Evolutionary conservation across 2,329 filamentous ascomycete species (phyloP), one percentile per base, ranked within the genome.

Genomic region (Colletotrichum echinochloae): DNA sequence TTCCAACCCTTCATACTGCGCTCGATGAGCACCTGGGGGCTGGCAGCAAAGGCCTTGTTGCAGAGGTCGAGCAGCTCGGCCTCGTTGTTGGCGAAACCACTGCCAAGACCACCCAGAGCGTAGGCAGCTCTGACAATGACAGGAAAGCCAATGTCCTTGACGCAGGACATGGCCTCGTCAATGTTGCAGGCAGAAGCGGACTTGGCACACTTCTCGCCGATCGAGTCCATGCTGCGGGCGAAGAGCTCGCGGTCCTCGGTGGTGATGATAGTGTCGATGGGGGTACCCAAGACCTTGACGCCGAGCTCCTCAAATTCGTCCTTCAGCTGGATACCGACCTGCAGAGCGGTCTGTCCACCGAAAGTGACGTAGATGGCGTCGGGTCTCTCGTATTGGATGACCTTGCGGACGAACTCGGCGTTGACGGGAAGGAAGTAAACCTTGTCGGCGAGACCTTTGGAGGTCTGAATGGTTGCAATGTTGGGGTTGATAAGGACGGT

Each of bases 1-100:
- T 99, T 99, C 96, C 96, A 99, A 70, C 96, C 96, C 85, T 98
- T 98, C 95, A 99, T 98, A 84, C 94, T 97, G 81, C 93, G 91
- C 85, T 99, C 96, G 76, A 99, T 97, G 65, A 99, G 88, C 9
- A 99, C 94, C 80, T 99, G 96, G 11, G 96, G 96, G 79, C 94
- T 97, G 75, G 93, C 95, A 35, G 96, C 95, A 75, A 99, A 94
- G 8, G 96, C 95, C 83, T 97, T 97, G 81, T 93, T 91, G 87
- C 96, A 98, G 55, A 98, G 91, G 2, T 95, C 93, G 41, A 92
- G 84, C 52, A 98, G 86, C 81, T 99, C 90, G 2, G 88, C 82
- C 75, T 97, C 91, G 80, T 98, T 91, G 76, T 98, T 91, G 67
- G 96, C 96, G 77, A 99, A 99, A 55, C 96, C 96, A 84, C 94